Percentiles rank a stretch among this genome's conserved stretches.
Conservation (phyloP, 257 asterid genomes). For the Agastache rugosa region DNA sequence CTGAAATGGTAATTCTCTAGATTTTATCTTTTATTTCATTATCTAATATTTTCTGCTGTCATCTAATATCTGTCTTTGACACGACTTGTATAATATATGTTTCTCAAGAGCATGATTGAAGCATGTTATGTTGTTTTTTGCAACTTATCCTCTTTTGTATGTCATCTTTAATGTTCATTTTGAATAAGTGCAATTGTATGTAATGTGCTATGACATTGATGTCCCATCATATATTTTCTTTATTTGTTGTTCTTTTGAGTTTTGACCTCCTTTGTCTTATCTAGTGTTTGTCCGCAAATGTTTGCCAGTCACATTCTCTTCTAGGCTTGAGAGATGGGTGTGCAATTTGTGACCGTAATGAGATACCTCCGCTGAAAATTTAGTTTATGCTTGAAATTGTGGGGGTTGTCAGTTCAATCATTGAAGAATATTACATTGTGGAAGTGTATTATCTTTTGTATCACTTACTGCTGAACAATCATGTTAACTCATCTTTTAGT, state of each 20-base stretch:
- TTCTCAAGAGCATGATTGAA: slow-evolving; percentile 11
- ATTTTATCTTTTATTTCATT: slow-evolving; percentile 8
- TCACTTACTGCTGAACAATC: too few species aligned
- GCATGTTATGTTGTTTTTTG: not conserved
- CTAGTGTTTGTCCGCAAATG: not conserved
- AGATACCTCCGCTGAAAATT: not conserved
- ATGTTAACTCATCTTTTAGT: not conserved
- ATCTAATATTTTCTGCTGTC: not conserved
- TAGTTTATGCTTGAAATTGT: not conserved
- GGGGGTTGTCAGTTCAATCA: not conserved
- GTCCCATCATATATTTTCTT: not conserved
- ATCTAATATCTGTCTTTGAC: slow-evolving; percentile 4
- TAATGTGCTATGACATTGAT: not conserved
- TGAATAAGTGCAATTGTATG: not conserved
- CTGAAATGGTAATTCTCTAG: slow-evolving; percentile 75
- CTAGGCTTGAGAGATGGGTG: not conserved
- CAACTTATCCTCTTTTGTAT: not conserved
- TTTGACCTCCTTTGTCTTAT: not conserved
- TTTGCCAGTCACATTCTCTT: not conserved
- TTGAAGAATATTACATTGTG: not conserved
- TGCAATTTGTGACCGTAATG: not conserved
- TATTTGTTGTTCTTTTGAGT: not conserved
- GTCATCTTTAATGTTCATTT: not conserved
- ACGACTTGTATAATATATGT: not conserved
- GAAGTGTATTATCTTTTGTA: not conserved